Percentiles rank a stretch among this genome's conserved stretches.
These are phyloP conservation scores for Pholiota conissans DNA, from an alignment of 768 basidiomycete genomes.

Conservation along the genomic window DNA sequence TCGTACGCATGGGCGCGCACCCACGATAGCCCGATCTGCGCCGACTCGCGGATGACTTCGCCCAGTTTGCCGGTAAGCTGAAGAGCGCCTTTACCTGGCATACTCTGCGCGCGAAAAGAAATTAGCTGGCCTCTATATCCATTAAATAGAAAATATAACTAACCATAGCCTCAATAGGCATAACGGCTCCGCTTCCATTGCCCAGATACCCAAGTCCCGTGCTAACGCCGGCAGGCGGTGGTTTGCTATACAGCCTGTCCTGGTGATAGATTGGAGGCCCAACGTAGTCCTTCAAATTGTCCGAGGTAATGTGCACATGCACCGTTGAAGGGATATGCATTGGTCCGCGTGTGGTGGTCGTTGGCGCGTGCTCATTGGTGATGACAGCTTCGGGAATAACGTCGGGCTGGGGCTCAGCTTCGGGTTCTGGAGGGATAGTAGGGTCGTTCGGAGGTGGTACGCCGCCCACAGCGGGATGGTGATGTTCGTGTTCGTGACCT, in stretches of 20 bases:
- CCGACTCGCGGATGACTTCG: constrained; percentile 95
- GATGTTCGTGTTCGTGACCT: not conserved
- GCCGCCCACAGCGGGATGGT: not conserved
- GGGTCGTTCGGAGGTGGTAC: constrained; percentile 23
- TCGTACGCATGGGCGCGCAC: constrained; percentile 89
- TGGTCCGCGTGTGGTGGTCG: constrained; percentile 53
- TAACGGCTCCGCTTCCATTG: constrained; percentile 94
- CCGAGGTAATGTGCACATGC: constrained; percentile 78
- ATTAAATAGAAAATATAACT: constrained; percentile 23
- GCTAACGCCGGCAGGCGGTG: constrained; percentile 89
- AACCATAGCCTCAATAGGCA: constrained; percentile 96
- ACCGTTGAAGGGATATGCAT: constrained; percentile 78
- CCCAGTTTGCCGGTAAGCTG: constrained; percentile 97
- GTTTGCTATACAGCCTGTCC: constrained; percentile 81
- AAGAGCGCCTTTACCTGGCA: constrained; percentile 93
- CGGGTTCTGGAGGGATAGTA: constrained; percentile 11
- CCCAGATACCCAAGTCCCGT: constrained; percentile 96
- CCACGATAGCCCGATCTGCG: constrained; percentile 93
- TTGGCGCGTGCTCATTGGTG: constrained; percentile 33
- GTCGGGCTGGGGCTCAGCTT: constrained; percentile 48
- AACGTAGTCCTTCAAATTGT: constrained; percentile 94
- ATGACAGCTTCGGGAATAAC: constrained; percentile 60
- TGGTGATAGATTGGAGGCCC: constrained; percentile 95
- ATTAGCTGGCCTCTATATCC: not conserved
- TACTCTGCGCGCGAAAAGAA: constrained; percentile 53